Percentiles rank a stretch among this genome's conserved stretches.
phyloP scores from a whole-genome alignment of 768 basidiomycete species.

The Kondoa subrosea region DNA sequence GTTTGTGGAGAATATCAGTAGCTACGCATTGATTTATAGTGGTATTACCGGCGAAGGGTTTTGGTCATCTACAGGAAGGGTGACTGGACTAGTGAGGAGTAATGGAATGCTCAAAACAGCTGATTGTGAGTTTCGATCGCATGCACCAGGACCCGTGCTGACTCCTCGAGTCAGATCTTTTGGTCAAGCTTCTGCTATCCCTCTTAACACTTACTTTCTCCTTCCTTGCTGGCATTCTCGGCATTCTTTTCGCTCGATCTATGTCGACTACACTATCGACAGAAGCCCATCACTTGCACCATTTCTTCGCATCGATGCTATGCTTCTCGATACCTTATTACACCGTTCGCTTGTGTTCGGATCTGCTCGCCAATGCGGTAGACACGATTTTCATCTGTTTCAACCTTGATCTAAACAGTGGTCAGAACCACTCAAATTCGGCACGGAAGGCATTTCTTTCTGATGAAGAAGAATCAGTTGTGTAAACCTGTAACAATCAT shows the following conservation, averaged over 20 bases:
- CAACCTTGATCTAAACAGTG: neutral
- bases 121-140: neutral
- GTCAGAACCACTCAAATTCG: neutral
- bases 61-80: conserved; percentile 3
- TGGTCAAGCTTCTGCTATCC: conserved; percentile 5
- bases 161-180: neutral
- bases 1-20: conserved; percentile 6
- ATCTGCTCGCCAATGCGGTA: conserved; percentile 5
- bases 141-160: neutral
- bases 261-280: neutral
- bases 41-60: conserved; percentile 4
- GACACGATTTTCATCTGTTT: conserved; percentile 7
- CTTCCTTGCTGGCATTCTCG: conserved; percentile 4
- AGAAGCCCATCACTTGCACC: neutral
- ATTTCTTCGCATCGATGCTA: conserved; percentile 2
- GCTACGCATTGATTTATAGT: conserved; percentile 5
- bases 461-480: neutral
- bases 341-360: conserved; percentile 5
- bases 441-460: neutral
- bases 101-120: conserved; percentile 5
- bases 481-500: neutral
- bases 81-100: neutral
- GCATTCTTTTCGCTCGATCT: conserved; percentile 8
- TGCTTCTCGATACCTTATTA: neutral
- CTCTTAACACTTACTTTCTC: conserved; percentile 7